Percentiles rank a stretch among this genome's conserved stretches.
These are phyloP conservation scores for Wallacemonas collosoma DNA, from an alignment of 208 protist species.

Conservation along the genomic window DNA sequence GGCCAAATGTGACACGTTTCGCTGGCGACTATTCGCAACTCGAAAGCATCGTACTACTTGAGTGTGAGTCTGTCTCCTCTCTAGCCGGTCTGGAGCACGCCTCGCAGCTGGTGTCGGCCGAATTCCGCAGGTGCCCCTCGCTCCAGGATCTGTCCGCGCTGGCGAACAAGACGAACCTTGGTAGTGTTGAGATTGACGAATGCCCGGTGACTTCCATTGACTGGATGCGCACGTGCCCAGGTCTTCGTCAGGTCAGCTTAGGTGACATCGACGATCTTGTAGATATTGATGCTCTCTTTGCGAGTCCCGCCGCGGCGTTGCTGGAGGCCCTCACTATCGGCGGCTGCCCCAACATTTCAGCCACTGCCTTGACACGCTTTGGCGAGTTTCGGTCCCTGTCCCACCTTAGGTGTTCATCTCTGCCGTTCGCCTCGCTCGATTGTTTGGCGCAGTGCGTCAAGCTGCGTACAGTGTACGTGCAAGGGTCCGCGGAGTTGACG, in stretches of 20 bases:
- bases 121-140: background rate
- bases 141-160: conserved; percentile 3
- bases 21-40: conserved; percentile 2
- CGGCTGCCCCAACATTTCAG: background rate
- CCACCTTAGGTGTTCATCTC: background rate
- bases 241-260: background rate
- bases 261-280: background rate
- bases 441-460: background rate
- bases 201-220: conserved; percentile 4
- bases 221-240: conserved; percentile 4
- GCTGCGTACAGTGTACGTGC: background rate
- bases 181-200: background rate
- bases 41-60: background rate
- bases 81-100: conserved; percentile 6
- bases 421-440: background rate
- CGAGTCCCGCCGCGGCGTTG: background rate
- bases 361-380: background rate
- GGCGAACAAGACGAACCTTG: background rate
- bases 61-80: background rate
- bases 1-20: background rate
- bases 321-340: background rate
- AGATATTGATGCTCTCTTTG: conserved; percentile 1
- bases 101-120: background rate
- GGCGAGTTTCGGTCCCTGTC: background rate
- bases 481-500: background rate